phyloP scores from a whole-genome alignment of 2,329 filamentous ascomycete species.

The Fonsecaea pugnacius region DNA sequence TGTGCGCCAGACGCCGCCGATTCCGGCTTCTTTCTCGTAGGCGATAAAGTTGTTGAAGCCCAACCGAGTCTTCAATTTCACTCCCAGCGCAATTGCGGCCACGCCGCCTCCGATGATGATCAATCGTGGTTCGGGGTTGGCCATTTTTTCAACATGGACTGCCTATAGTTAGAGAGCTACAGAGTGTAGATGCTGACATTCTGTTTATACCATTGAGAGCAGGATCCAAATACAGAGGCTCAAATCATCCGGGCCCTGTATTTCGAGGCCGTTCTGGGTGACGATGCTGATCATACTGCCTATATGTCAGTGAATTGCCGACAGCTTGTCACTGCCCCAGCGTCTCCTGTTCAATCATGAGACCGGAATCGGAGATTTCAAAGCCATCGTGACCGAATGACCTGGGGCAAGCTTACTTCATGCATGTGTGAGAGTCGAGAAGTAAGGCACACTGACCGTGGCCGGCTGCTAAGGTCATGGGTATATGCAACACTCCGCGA shows the following conservation, averaged over 20 bases:
- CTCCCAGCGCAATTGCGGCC: conserved; percentile 20
- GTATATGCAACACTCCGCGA: not conserved
- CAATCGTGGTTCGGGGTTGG: conserved; percentile 11
- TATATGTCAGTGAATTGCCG: not conserved
- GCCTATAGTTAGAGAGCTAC: not conserved
- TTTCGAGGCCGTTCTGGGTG: not conserved
- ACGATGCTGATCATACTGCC: not conserved
- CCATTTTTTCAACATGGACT: not conserved
- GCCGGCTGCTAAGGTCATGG: not conserved
- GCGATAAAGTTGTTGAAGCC: conserved; percentile 18
- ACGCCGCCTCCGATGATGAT: conserved; percentile 25
- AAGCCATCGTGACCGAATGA: not conserved
- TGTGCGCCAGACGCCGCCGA: conserved; percentile 23
- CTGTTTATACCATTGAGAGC: not conserved
- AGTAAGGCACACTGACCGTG: not conserved
- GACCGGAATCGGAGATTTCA: not conserved
- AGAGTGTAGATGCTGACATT: not conserved
- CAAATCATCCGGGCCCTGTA: not conserved
- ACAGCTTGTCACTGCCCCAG: not conserved
- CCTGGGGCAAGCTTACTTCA: not conserved
- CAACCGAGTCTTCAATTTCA: conserved; percentile 2
- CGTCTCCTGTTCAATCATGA: not conserved
- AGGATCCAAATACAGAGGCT: not conserved
- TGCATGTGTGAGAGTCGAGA: not conserved
- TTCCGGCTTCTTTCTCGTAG: conserved; percentile 12